Evolutionary conservation across 768 basidiomycete species (phyloP).

Genomic region (Mycena belliarum): DNA sequence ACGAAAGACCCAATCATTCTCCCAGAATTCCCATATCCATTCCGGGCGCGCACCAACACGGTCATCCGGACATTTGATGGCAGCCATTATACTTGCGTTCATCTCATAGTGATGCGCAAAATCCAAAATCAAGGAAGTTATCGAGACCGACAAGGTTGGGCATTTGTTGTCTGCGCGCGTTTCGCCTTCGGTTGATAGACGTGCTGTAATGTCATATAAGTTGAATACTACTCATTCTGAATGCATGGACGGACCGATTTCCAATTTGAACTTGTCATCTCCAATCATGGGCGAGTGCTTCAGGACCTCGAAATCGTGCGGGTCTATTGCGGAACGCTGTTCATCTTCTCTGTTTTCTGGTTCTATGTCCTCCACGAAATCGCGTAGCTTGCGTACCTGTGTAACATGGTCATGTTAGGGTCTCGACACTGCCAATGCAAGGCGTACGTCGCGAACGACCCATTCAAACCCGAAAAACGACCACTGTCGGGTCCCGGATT

Average conservation of each 20-base stretch:
- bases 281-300: slow-evolving; percentile 67
- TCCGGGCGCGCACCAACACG: slow-evolving; percentile 61
- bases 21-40: slow-evolving; percentile 77
- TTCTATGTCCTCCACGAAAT: slow-evolving; percentile 53
- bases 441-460: slow-evolving; percentile 42
- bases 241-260: slow-evolving; percentile 51
- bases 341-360: slow-evolving; percentile 27
- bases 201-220: slow-evolving; percentile 11
- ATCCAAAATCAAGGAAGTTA: slow-evolving; percentile 67
- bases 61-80: slow-evolving; percentile 66
- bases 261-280: slow-evolving; percentile 71
- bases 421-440: neutral
- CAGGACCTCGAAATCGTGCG: slow-evolving; percentile 58
- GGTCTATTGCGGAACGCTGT: slow-evolving; percentile 25
- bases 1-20: slow-evolving; percentile 70
- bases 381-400: slow-evolving; percentile 44
- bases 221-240: neutral
- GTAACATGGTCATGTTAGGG: neutral
- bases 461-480: slow-evolving; percentile 74
- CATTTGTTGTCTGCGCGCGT: slow-evolving; percentile 29
- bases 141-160: slow-evolving; percentile 57
- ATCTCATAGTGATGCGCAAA: slow-evolving; percentile 61
- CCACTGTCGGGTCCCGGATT: slow-evolving; percentile 62
- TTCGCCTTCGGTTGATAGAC: slow-evolving; percentile 28
- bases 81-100: slow-evolving; percentile 68